Evolutionary conservation across 2,329 filamentous ascomycete species (phyloP).

Genomic region (Stachybotrys chlorohalonatus): DNA sequence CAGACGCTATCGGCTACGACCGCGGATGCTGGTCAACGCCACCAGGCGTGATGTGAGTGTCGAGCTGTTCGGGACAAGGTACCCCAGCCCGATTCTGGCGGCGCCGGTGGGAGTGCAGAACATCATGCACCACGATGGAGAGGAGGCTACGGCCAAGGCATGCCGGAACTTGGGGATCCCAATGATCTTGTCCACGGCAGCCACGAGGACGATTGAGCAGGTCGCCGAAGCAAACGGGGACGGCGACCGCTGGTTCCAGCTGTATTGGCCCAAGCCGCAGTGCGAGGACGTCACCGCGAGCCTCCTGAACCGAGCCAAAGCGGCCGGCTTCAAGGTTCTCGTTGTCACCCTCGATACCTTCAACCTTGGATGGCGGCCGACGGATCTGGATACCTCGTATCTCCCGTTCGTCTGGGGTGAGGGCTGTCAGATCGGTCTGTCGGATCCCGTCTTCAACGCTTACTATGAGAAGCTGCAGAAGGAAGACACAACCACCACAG

Average conservation of each 20-base stretch:
- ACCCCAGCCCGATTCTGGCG: constrained; percentile 41
- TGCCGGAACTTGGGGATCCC: constrained; percentile 53
- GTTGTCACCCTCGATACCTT: constrained; percentile 69
- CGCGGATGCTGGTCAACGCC: constrained; percentile 38
- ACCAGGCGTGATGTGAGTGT: constrained; percentile 37
- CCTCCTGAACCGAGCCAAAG: constrained; percentile 52
- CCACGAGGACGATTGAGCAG: constrained; percentile 55
- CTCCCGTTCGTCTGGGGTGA: constrained; percentile 49
- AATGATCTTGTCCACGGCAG: constrained; percentile 59
- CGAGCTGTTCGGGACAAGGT: constrained; percentile 41
- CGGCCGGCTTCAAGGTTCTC: constrained; percentile 52
- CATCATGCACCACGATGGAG: constrained; percentile 57
- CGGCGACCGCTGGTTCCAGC: constrained; percentile 60
- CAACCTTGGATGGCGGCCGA: constrained; percentile 58
- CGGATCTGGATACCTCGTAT: constrained; percentile 55
- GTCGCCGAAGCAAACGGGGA: constrained; percentile 49
- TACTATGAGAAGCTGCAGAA: constrained; percentile 9
- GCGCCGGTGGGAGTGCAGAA: constrained; percentile 62
- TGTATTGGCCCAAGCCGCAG: constrained; percentile 56
- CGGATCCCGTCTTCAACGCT: constrained; percentile 52
- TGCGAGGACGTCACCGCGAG: constrained; percentile 57
- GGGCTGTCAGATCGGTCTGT: constrained; percentile 54
- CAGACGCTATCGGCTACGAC: constrained; percentile 40
- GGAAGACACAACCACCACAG: constrained; percentile 6
- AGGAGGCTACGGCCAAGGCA: constrained; percentile 54